A percentile compares a stretch with the other conserved stretches of the same genome.
Evolutionary conservation across 1,139 yeast genomes (phyloP).

Genomic region (Suhomyces bokatorum): DNA sequence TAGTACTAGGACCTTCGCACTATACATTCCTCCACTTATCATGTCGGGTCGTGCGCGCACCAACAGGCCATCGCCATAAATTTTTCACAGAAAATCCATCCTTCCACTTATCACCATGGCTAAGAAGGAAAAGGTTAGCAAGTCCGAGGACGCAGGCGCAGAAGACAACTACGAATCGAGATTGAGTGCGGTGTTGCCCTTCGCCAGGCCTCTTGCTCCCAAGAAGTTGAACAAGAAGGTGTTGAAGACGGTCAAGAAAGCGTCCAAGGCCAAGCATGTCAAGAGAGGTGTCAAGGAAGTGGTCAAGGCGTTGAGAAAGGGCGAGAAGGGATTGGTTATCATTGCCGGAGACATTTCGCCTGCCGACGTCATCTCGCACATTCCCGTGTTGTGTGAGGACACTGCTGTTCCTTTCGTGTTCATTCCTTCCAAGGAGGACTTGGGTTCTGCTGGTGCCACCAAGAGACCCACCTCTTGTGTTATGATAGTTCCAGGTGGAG

Average conservation of each 20-base stretch:
- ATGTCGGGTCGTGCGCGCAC: conserved; percentile 10
- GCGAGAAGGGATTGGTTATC: conserved; percentile 94
- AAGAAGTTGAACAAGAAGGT: conserved; percentile 95
- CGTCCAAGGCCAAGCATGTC: conserved; percentile 96
- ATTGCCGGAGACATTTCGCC: conserved; percentile 99
- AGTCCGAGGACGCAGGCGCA: conserved; percentile 36
- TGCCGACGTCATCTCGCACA: conserved; percentile 93
- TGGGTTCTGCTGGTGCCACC: conserved; percentile 98
- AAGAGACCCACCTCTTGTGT: conserved; percentile 99
- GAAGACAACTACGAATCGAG: conserved; percentile 91
- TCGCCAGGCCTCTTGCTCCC: conserved; percentile 94
- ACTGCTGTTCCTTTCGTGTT: conserved; percentile 85
- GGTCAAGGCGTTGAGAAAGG: conserved; percentile 95
- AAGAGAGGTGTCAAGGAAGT: conserved; percentile 99
- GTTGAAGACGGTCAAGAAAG: conserved; percentile 92
- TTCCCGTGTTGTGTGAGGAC: conserved; percentile 97
- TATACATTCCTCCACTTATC: too few relatives aligned
- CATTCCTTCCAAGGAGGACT: conserved; percentile 95
- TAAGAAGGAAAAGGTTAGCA: conserved; percentile 50
- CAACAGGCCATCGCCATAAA: conserved; percentile 14
- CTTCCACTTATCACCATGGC: conserved; percentile 40
- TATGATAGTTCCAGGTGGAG: conserved; percentile 96
- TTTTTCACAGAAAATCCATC: conserved; percentile 11
- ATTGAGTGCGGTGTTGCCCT: conserved; percentile 85
- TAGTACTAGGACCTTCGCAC: too few relatives aligned